Percentiles rank a stretch among this genome's conserved stretches.
Evolutionary conservation across 1,284 basidiomycete genomes (phyloP).

Genomic region (Ceratobasidium sp.): DNA sequence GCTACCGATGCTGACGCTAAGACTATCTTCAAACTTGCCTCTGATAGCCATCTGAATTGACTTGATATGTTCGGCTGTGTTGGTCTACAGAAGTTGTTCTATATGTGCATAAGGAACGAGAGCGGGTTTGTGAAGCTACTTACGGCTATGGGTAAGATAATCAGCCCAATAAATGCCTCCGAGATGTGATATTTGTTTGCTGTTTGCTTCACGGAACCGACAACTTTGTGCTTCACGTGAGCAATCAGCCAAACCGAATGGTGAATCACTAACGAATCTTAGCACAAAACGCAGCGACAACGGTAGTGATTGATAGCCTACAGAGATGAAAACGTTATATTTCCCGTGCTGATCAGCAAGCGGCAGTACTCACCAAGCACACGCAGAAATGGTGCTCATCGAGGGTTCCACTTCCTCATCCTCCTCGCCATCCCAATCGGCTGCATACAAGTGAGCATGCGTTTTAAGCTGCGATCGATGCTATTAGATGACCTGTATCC

Average conservation of each 20-base stretch:
- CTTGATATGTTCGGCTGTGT: constrained; percentile 75
- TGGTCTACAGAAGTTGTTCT: constrained; percentile 63
- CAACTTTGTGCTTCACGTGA: constrained; percentile 65
- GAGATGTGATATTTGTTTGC: constrained; percentile 84
- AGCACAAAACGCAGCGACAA: constrained; percentile 89
- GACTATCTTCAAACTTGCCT: constrained; percentile 87
- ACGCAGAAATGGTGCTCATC: constrained; percentile 80
- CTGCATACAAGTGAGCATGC: constrained; percentile 63
- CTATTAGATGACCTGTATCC: background rate
- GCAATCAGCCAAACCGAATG: constrained; percentile 25
- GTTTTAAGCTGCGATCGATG: constrained; percentile 65
- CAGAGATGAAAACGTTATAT: constrained; percentile 24
- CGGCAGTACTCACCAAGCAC: constrained; percentile 55
- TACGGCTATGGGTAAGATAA: constrained; percentile 80
- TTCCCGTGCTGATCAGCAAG: background rate
- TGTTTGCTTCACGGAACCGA: constrained; percentile 92
- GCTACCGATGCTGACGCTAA: constrained; percentile 91
- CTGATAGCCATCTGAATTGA: constrained; percentile 94
- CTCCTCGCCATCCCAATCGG: constrained; percentile 53
- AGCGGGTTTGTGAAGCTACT: constrained; percentile 52
- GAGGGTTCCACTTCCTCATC: constrained; percentile 68
- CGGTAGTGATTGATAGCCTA: constrained; percentile 76
- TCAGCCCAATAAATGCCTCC: constrained; percentile 84
- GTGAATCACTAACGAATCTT: constrained; percentile 72
- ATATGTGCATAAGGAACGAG: background rate